Evolutionary conservation across 306 rosid genomes (phyloP), one percentile per base, ranked within the genome.

Genomic region (Cercis canadensis): DNA sequence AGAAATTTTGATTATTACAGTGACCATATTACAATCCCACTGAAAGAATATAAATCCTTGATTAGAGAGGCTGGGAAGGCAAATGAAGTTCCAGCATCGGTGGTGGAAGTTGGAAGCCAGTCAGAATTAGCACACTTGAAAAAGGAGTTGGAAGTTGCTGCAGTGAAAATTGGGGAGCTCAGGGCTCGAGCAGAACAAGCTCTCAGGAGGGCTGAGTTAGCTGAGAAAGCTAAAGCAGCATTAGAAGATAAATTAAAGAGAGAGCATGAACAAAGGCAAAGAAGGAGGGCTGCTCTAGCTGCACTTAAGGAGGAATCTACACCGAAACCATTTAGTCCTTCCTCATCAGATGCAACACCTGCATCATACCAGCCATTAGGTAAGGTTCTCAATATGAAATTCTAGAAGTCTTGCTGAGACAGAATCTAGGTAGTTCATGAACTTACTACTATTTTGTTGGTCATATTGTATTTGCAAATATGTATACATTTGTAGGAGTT

Each of bases 151-250:
- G 87, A 84, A 61, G 83, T 55, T 61, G 92, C 97, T 62, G 34
- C 41, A 12, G 63, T 5, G 6, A 93, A 87, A 56, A 81, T 87
- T 5, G 83, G 79, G 9, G 90, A 87, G 69, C 76, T 87, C 63
- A 73, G 96, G 73, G 82, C 74, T 17, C 87, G 96, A 0, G 87
- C 93, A 34, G 98, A 87, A 68, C 98, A 90, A 57, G 98, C 98
- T 21, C 51, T 67, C 0, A 90, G 87, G 39, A 76, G 97, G 40
- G 98, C 97, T 41, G 97, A 90, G 62, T 66, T 76, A 24, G 93
- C 98, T 1, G 97, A 90, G 93, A 88, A 80, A 72, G 90, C 89
- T 14, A 92, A 88, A 69, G 75, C 78, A 18, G 83, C 75, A 29
- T 34, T 90, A 6, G 96, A 92, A 74, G 89, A 83, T 5, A 85